These are phyloP conservation scores for Neocucurbitaria cava DNA, from an alignment of 2,329 filamentous ascomycete genomes.

Conservation along the genomic window DNA sequence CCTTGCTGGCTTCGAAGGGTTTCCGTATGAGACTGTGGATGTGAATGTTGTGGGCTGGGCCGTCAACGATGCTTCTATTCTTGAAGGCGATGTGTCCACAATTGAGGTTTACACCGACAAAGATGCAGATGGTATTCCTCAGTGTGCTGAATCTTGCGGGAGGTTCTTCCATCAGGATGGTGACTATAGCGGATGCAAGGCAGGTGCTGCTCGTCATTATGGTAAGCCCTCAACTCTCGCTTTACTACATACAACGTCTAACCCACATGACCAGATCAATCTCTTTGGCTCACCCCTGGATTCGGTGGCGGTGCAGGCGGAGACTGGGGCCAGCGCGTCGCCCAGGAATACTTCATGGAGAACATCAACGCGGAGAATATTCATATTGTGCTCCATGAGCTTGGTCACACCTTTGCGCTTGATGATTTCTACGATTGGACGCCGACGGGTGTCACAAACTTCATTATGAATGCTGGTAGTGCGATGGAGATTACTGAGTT, in stretches of 20 bases:
- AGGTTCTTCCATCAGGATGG: conserved; percentile 47
- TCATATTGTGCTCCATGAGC: conserved; percentile 57
- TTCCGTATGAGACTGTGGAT: conserved; percentile 52
- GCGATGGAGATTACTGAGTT: conserved; percentile 56
- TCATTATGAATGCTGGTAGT: conserved; percentile 57
- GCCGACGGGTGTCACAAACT: conserved; percentile 51
- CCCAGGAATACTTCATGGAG: conserved; percentile 54
- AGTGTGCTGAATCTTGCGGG: conserved; percentile 53
- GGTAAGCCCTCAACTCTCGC: conserved; percentile 9
- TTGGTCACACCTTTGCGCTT: conserved; percentile 54
- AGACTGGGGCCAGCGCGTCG: conserved; percentile 58
- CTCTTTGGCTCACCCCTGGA: conserved; percentile 58
- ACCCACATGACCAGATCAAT: conserved; percentile 43
- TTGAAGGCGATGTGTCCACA: conserved; percentile 46
- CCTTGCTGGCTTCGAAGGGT: conserved; percentile 55
- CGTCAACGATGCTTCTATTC: conserved; percentile 47
- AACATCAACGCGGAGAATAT: conserved; percentile 47
- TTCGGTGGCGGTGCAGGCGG: conserved; percentile 55
- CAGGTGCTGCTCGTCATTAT: conserved; percentile 52
- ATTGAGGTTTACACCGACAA: conserved; percentile 54
- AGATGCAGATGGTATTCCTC: conserved; percentile 51
- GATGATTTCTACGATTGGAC: conserved; percentile 57
- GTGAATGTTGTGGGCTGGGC: conserved; percentile 55
- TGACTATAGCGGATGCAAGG: conserved; percentile 38
- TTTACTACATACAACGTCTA: not conserved